Evolutionary conservation across 2,329 filamentous ascomycete genomes (phyloP), one percentile per base, ranked within the genome.

Genomic region (Beauveria rudraprayagi): DNA sequence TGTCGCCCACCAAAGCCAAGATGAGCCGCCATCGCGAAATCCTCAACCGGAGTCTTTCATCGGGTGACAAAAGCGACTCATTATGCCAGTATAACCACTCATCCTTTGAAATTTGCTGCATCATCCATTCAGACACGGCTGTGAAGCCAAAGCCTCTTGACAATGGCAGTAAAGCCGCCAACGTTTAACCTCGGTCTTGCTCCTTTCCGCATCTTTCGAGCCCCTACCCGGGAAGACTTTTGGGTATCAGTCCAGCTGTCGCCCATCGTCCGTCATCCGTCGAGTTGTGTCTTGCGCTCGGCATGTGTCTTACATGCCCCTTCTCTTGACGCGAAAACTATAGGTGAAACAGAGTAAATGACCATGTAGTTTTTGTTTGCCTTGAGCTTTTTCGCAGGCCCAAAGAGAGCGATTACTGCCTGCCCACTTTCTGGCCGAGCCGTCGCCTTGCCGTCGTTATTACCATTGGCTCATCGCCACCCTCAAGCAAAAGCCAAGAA

Each of bases 251-350:
- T 78, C 86, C 86, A 89, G 67, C 88, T 84, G 0, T 70, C 70
- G 44, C 85, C 80, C 1, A 72, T 79, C 0, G 8, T 9, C 28
- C 28, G 28, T 22, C 22, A 22, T 22, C 22, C 22, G 26, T 28
- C 8, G 26, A 22, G 22, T 9, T 8, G 7, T 0, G 82, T 82
- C 16, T 85, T 84, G 0, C 83, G 80, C 65, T 85, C 78, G 19
- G 85, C 73, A 24, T 78, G 8, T 79, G 44, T 80, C 80, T 62
- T 89, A 78, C 72, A 89, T 87, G 8, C 89, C 85, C 28, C 76
- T 77, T 68, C 89, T 86, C 63, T 70, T 83, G 61, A 87, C 64
- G 1, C 72, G 67, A 70, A 87, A 89, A 52, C 80, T 84, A 84
- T 0, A 77, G 66, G 66, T 2, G 66, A 60, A 22, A 84, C 0